Base-by-base conservation (phyloP, 1,139 yeast species). In the Spencermartinsiella ligniputridi region DNA sequence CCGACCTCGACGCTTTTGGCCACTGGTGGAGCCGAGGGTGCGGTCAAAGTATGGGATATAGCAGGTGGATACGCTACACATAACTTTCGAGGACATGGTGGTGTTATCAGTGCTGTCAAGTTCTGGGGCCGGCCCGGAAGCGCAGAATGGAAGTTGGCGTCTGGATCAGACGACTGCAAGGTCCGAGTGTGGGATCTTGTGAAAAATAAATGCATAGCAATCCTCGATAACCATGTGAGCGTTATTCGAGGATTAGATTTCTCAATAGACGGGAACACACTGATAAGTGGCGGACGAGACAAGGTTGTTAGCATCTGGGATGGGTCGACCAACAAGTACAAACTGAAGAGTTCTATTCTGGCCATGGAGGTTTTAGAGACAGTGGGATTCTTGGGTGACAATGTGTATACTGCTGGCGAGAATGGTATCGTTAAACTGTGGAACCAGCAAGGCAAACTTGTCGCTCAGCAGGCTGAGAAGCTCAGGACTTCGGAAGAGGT, bases 1-100 rank as follows among this genome's bases (percentile, higher is more conserved):
- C 64, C 78, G 3, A 88, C 97, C 0, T 84, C 96, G 13, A 79
- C 95, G 3, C 71, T 92, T 41, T 79, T 90, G 59, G 95, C 96
- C 30, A 82, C 94, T 58, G 99, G 99, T 40, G 92, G 96, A 39
- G 85, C 97, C 0, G 98, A 94, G 62, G 97, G 98, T 41, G 78
- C 81, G 34, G 85, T 90, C 17, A 82, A 88, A 41, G 95, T 94
- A 2, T 89, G 96, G 85, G 98, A 92, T 64, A 75, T 92, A 37
- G 90, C 80, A 52, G 90, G 90, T 29, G 94, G 95, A 1, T 88
- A 76, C 53, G 78, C 84, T 1, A 92, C 98, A 0, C 98, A 92
- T 66, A 82, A 88, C 15, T 75, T 92, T 50, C 83, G 87, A 62
- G 97, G 98, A 0, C 99, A 94, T 63, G 96, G 96, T 17, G 83